Percentiles rank a stretch among this genome's conserved stretches.
Conservation (phyloP, 805 yeast species). For the Clavispora phyllophila region DNA sequence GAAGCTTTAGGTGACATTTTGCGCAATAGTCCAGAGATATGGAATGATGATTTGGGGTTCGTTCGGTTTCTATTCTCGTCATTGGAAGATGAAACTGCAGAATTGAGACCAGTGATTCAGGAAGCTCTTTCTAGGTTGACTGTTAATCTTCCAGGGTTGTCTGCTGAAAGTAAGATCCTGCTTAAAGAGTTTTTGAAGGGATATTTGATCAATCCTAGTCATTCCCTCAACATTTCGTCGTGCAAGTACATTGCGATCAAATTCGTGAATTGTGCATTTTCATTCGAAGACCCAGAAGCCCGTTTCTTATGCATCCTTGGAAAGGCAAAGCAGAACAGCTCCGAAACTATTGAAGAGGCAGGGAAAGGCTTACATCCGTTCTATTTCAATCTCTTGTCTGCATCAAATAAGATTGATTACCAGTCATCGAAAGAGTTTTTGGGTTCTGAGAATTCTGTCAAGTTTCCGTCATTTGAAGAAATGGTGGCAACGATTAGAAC, state of each 20-base stretch:
- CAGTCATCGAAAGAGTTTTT: conserved; percentile 41
- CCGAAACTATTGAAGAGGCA: conserved; percentile 80
- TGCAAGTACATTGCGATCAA: conserved; percentile 63
- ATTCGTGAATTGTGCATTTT: conserved; percentile 56
- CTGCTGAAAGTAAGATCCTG: conserved; percentile 31
- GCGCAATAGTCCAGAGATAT: conserved; percentile 37
- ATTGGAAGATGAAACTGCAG: conserved; percentile 56
- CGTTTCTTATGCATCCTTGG: conserved; percentile 67
- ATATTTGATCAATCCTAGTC: conserved; percentile 24
- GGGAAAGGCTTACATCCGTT: conserved; percentile 76
- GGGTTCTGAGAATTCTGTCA: conserved; percentile 33
- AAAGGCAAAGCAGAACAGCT: conserved; percentile 48
- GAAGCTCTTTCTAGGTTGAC: conserved; percentile 62
- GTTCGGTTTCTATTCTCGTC: conserved; percentile 69
- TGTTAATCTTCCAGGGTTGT: conserved; percentile 39
- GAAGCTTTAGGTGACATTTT: conserved; percentile 73
- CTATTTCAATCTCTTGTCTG: conserved; percentile 56
- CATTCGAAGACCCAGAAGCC: conserved; percentile 64
- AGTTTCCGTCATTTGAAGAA: conserved; percentile 52
- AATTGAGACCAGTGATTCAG: conserved; percentile 63
- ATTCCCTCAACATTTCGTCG: conserved; percentile 11
- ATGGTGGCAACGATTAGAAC: conserved; percentile 24
- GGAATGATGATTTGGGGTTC: conserved; percentile 44
- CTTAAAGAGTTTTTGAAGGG: conserved; percentile 36
- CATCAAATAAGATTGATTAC: conserved; percentile 41